Conservation (phyloP, 169 alveolate genomes). For the Cryptosporidium andersoni region DNA sequence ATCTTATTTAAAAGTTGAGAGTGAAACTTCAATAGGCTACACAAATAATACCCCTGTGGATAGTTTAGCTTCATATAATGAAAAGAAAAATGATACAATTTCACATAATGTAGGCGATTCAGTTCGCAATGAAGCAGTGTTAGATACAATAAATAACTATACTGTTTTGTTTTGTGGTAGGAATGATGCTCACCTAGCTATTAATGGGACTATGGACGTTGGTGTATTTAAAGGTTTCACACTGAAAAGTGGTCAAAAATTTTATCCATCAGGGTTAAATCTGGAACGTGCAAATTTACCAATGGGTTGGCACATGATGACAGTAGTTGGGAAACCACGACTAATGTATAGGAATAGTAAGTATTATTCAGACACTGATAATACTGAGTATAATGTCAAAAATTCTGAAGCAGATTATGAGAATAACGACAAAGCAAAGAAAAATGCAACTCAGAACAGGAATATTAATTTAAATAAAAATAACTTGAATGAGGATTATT, state of each 20-base stretch:
- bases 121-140: neutral
- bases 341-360: conserved; percentile 4
- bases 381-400: conserved; percentile 27
- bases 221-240: conserved; percentile 60
- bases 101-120: neutral
- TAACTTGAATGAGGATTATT: too few relatives aligned
- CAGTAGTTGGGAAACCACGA: conserved; percentile 70
- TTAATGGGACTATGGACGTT: conserved; percentile 62
- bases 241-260: conserved; percentile 18
- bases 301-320: conserved; percentile 67
- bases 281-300: conserved; percentile 48
- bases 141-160: neutral
- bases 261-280: conserved; percentile 59
- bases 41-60: neutral
- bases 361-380: conserved; percentile 6
- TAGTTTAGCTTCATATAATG: neutral
- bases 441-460: too few relatives aligned
- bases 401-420: neutral
- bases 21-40: too few relatives aligned
- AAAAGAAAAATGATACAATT: neutral
- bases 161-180: conserved; percentile 50
- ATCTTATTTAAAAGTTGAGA: neutral
- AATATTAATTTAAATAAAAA: too few relatives aligned
- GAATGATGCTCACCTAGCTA: conserved; percentile 50
- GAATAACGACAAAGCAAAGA: too few relatives aligned